Base-by-base conservation (phyloP, 345 rosid genomes). In the Reutealis trisperma region DNA sequence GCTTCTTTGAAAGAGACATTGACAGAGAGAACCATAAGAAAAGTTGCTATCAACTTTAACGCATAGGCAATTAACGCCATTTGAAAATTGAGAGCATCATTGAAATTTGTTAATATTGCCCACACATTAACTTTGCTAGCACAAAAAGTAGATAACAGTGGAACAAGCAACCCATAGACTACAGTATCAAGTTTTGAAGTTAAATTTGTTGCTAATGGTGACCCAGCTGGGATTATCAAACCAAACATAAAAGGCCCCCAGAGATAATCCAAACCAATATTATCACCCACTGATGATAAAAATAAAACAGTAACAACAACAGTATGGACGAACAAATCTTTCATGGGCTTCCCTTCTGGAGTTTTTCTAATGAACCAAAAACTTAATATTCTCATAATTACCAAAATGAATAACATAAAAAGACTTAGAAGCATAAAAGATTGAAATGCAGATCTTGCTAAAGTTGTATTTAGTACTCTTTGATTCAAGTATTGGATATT, bases 201-300 rank as follows among this genome's bases (percentile, higher is more conserved):
- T 45, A 85, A 44, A 32, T 25, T 52, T 14, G 74, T 37, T 13
- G 86, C 88, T 9, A 83, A 76, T 5, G 86, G 88, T 37, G 79
- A 83, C 11, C 86, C 83, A 7, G 83, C 74, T 19, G 85, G 88
- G 25, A 79, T 75, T 8, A 75, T 62, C 73, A 85, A 44, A 37
- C 88, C 88, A 2, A 81, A 15, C 6, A 79, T 5, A 60, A 83
- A 79, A 41, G 88, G 81, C 0, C 80, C 84, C 15, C 58, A 81
- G 21, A 77, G 27, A 22, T 41, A 78, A 60, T 65, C 51, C 70
- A 80, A 2, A 15, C 84, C 88, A 22, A 71, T 71, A 45, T 1
- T n/a, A 14, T 85, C 88, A 13, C 88, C 84, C 34, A 52, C 1
- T 16, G 62, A 4, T 4, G 74, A 79, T 19, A 81, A 42, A 41